Conservation (phyloP, 2,329 filamentous ascomycete species). For the Corniculantispora saksenae region DNA sequence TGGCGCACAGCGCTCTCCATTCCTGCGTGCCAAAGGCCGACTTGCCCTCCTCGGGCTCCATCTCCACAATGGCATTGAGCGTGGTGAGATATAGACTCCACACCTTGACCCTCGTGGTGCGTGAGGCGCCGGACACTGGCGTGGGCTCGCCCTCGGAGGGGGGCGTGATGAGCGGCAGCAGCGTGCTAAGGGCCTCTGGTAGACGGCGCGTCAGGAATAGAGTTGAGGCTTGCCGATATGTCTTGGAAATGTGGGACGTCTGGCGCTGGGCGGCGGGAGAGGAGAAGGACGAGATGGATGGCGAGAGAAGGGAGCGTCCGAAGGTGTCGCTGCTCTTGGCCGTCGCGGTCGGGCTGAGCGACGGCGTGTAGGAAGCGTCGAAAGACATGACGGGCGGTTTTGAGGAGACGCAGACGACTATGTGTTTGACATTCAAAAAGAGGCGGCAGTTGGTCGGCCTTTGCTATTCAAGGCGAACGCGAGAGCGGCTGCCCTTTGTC, state of each 20-base stretch:
- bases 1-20: constrained; percentile 79
- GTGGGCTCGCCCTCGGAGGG: constrained; percentile 58
- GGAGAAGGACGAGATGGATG: constrained; percentile 70
- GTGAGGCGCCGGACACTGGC: constrained; percentile 77
- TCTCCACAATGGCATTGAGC: constrained; percentile 84
- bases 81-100: constrained; percentile 97
- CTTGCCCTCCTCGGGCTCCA: constrained; percentile 89
- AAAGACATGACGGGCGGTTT: constrained; percentile 40
- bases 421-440: not conserved
- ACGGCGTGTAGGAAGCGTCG: constrained; percentile 41
- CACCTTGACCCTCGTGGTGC: constrained; percentile 85
- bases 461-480: constrained; percentile 1
- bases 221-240: constrained; percentile 90
- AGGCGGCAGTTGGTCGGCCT: too few relatives aligned
- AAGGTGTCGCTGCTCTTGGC: constrained; percentile 41
- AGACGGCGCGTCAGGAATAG: constrained; percentile 92
- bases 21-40: constrained; percentile 80
- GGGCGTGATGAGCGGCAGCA: constrained; percentile 78
- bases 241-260: constrained; percentile 78
- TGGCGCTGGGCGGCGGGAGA: constrained; percentile 62
- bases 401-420: not conserved
- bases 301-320: constrained; percentile 56
- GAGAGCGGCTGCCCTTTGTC: not conserved
- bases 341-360: constrained; percentile 46
- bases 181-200: constrained; percentile 82